phyloP scores from a whole-genome alignment of 495 filamentous ascomycete species.

The Acidomyces sp. region DNA sequence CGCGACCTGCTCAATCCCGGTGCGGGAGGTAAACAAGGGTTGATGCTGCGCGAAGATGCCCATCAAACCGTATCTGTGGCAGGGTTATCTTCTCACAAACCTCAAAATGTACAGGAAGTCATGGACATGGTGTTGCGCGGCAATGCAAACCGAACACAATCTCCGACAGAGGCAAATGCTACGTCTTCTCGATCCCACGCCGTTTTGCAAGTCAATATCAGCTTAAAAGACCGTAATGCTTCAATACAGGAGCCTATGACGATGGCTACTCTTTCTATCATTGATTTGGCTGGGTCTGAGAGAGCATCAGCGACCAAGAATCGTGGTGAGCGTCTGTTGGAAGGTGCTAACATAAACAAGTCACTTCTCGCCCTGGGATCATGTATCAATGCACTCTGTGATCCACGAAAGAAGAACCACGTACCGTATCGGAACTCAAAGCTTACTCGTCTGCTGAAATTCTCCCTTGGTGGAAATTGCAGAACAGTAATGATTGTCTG shows the following conservation, averaged over 20 bases:
- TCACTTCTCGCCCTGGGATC: conserved; percentile 88
- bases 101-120: conserved; percentile 71
- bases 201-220: conserved; percentile 95
- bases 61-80: conserved; percentile 88
- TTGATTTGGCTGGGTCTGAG: conserved; percentile 93
- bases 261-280: conserved; percentile 95
- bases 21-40: conserved; percentile 59
- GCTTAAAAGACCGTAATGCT: conserved; percentile 87
- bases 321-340: conserved; percentile 74
- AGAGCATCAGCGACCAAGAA: conserved; percentile 96
- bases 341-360: conserved; percentile 99
- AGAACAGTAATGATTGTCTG: conserved; percentile 99
- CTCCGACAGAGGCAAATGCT: conserved; percentile 93
- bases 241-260: conserved; percentile 89
- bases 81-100: conserved; percentile 83
- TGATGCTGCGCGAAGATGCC: conserved; percentile 90
- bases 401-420: conserved; percentile 82
- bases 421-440: conserved; percentile 97
- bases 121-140: conserved; percentile 99
- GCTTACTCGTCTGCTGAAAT: conserved; percentile 89
- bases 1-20: conserved; percentile 82
- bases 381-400: conserved; percentile 98
- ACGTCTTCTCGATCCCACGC: conserved; percentile 96
- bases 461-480: conserved; percentile 94
- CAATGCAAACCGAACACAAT: conserved; percentile 90